Base-by-base conservation (phyloP, 1,284 basidiomycete genomes). In the Megacollybia platyphylla region DNA sequence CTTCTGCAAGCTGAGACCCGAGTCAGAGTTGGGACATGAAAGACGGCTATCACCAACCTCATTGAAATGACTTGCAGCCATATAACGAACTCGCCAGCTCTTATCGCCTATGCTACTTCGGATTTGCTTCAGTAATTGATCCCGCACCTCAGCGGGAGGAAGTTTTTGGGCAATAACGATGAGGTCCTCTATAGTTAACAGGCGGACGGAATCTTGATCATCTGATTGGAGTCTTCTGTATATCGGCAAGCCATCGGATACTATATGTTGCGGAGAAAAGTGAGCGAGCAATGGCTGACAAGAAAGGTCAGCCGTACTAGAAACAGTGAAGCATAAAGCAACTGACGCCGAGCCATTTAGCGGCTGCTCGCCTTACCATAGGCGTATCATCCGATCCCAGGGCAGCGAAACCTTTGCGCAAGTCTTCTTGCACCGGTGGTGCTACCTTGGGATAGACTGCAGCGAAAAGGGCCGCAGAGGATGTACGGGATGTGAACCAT, bases 401-500 rank as follows among this genome's bases (percentile, higher is more conserved):
- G 13, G 77, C 72, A 10, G 80, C 73, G 55, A 89, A 99, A 47
- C 86, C 79, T 60, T 85, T 87, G 51, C 93, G 79, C 55, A 98
- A 68, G 44, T 97, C 94, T 46, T 91, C 89, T 61, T 97, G 91
- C 43, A 84, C 71, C 36, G 70, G 56, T 11, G 79, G 61, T 1
- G 81, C 73, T 9, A 89, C 87, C 54, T 79, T 80, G 28, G 79
- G 68, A 60, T 98, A 99, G 18, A 90, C 87, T n/a, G 92, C 81
- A 7, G 91, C 80, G 59, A 92, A 98, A 27, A 99, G 74, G 2
- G 93, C 88, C 46, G 92, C 92, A 36, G 96, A 88, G 35, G 94
- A 97, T 36, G 92, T 96, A 49, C 94, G 78, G 28, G 92, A 94
- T n/a, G 96, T 98, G 68, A 98, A 98, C 96, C 96, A 99, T 64